Conservation (phyloP, 768 basidiomycete genomes). For the Hypsizygus marmoreus region DNA sequence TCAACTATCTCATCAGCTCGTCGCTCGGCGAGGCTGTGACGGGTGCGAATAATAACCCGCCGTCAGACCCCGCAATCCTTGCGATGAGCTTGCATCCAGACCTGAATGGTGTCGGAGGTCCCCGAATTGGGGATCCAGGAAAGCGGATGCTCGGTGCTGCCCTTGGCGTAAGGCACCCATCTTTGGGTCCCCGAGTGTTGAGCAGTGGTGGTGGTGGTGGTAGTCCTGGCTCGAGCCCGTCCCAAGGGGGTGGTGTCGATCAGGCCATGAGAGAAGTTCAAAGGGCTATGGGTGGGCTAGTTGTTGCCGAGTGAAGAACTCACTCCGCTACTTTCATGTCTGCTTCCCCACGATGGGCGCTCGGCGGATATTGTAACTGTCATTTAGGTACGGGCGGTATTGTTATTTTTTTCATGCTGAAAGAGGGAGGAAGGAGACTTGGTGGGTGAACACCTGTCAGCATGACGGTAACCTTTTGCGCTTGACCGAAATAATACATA, state of each 20-base stretch:
- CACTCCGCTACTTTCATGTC: constrained; percentile 5
- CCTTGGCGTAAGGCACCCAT: constrained; percentile 80
- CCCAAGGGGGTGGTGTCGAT: constrained; percentile 47
- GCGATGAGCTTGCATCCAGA: constrained; percentile 54
- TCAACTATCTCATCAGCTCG: constrained; percentile 83
- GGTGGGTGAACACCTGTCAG: constrained; percentile 12
- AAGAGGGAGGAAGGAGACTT: constrained; percentile 7
- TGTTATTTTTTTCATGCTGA: constrained; percentile 1
- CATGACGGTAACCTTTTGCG: constrained; percentile 13
- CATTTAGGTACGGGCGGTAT: constrained; percentile 10
- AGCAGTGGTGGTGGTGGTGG: constrained; percentile 38
- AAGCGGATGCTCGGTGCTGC: constrained; percentile 89
- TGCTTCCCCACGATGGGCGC: constrained; percentile 3
- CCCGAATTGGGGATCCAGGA: constrained; percentile 85
- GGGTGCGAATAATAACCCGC: constrained; percentile 36
- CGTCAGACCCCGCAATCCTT: constrained; percentile 70
- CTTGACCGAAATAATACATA: constrained; percentile 14
- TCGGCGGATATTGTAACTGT: neutral
- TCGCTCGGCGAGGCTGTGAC: constrained; percentile 60
- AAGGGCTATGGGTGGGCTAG: constrained; percentile 73
- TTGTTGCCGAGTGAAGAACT: constrained; percentile 66
- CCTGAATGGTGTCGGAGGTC: constrained; percentile 48
- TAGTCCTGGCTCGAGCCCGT: constrained; percentile 39
- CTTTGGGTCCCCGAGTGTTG: constrained; percentile 62
- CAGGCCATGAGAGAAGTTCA: constrained; percentile 68